Evolutionary conservation across 1,284 basidiomycete genomes (phyloP).

Genomic region (Irpex sp.): DNA sequence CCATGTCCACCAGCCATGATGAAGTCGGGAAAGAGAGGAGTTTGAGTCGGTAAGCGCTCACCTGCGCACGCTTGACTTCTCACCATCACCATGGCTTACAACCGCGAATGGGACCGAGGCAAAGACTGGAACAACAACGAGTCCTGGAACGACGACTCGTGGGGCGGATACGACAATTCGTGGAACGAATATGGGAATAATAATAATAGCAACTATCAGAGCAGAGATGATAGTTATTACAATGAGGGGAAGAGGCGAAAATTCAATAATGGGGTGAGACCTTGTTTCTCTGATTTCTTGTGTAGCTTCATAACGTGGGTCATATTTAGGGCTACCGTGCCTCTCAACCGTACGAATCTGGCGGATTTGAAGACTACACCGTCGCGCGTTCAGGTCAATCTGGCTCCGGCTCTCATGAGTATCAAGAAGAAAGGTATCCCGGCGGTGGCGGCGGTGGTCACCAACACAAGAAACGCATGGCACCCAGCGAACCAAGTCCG

Average conservation of each 20-base stretch:
- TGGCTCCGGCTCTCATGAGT: slow-evolving; percentile 34
- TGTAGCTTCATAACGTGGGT: no score
- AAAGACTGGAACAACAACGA: slow-evolving; percentile 52
- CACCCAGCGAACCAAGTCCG: slow-evolving; percentile 77
- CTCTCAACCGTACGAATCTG: slow-evolving; percentile 44
- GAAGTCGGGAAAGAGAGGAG: slow-evolving; percentile 16
- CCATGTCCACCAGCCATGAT: slow-evolving; percentile 49
- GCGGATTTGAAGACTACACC: slow-evolving; percentile 24
- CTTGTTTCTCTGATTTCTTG: not conserved
- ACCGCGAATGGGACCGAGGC: slow-evolving; percentile 79
- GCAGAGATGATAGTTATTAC: slow-evolving; percentile 65
- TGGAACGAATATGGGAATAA: slow-evolving; percentile 32
- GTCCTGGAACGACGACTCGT: slow-evolving; percentile 7
- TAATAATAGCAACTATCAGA: slow-evolving; percentile 45
- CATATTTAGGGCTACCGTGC: slow-evolving; percentile 44
- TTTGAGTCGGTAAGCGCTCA: slow-evolving; percentile 25
- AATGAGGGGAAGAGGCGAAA: slow-evolving; percentile 74
- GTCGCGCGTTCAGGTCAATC: slow-evolving; percentile 21
- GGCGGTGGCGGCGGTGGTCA: slow-evolving; percentile 33
- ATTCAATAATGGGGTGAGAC: slow-evolving; percentile 66
- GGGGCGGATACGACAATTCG: not conserved
- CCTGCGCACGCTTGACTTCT: slow-evolving; percentile 18
- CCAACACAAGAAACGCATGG: slow-evolving; percentile 65
- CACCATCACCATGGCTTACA: slow-evolving; percentile 52
- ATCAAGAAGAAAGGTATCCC: slow-evolving; percentile 38